Conservation (phyloP, 1,284 basidiomycete genomes). For the Cryptococcus sp. region DNA sequence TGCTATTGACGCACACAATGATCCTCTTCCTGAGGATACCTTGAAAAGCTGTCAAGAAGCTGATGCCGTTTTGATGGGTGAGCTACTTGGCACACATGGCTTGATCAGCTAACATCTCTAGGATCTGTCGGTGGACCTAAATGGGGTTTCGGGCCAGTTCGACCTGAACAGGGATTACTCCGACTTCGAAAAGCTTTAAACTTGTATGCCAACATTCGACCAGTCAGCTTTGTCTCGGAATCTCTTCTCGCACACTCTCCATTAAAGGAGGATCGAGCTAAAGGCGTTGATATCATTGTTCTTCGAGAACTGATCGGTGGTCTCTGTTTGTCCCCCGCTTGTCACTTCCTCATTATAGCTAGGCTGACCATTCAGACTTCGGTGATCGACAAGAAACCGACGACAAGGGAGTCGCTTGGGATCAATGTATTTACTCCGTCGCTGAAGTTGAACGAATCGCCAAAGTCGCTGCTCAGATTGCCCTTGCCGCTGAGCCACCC, state of each 20-base stretch:
- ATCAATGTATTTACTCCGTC: slow-evolving; percentile 89
- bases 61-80: slow-evolving; percentile 89
- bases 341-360: background rate
- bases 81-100: slow-evolving; percentile 15
- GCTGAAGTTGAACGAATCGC: slow-evolving; percentile 91
- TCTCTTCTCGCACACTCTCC: slow-evolving; percentile 86
- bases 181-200: slow-evolving; percentile 88
- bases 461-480: slow-evolving; percentile 89
- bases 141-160: slow-evolving; percentile 90
- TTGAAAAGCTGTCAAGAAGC: slow-evolving; percentile 80
- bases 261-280: slow-evolving; percentile 78
- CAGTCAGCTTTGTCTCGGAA: slow-evolving; percentile 89
- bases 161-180: slow-evolving; percentile 93
- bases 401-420: slow-evolving; percentile 68
- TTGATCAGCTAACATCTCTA: slow-evolving; percentile 34
- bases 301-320: slow-evolving; percentile 92
- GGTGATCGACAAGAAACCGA: slow-evolving; percentile 83
- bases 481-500: slow-evolving; percentile 75
- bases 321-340: slow-evolving; percentile 42
- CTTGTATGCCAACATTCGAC: slow-evolving; percentile 96
- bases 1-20: slow-evolving; percentile 82
- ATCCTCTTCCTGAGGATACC: slow-evolving; percentile 79
- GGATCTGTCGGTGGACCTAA: slow-evolving; percentile 97
- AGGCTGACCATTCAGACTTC: slow-evolving; percentile 61
- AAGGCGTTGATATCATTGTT: slow-evolving; percentile 87